phyloP scores from a whole-genome alignment of 176 grass and related monocot species.

The Aegilops longissima region DNA sequence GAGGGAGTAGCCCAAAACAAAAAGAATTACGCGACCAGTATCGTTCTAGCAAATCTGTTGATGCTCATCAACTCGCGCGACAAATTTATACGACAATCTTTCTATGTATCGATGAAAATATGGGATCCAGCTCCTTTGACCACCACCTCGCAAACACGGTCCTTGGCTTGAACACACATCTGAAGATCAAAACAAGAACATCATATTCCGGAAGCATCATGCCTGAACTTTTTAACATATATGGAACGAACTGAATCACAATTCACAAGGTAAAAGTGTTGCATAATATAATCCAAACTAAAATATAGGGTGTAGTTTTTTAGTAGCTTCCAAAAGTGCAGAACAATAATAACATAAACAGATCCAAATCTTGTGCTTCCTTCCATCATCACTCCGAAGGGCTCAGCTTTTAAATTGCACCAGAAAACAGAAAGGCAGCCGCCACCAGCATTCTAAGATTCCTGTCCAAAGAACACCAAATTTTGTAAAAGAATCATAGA shows the following conservation, averaged over 20 bases:
- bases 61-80: neutral
- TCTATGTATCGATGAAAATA: neutral
- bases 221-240: slow-evolving; percentile 22
- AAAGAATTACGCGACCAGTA: too few species aligned
- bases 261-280: neutral
- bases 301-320: neutral
- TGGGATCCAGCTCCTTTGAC: neutral
- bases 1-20: too few species aligned
- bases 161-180: slow-evolving; percentile 36
- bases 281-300: slow-evolving; percentile 11
- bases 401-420: slow-evolving; percentile 31
- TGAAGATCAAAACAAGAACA: slow-evolving; percentile 50
- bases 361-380: slow-evolving; percentile 21
- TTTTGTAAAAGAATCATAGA: slow-evolving; percentile 30
- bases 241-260: slow-evolving; percentile 11
- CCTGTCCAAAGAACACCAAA: slow-evolving; percentile 45
- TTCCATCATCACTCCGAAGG: slow-evolving; percentile 5
- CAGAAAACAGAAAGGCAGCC: slow-evolving; percentile 18
- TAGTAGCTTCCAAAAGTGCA: neutral
- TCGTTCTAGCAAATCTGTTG: too few species aligned
- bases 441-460: slow-evolving; percentile 27
- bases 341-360: neutral
- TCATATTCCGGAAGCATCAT: slow-evolving; percentile 23
- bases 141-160: slow-evolving; percentile 12
- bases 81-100: neutral